Evolutionary conservation across 2,329 filamentous ascomycete species (phyloP), one percentile per base, ranked within the genome.

Genomic region (Ceratocystis variospora): DNA sequence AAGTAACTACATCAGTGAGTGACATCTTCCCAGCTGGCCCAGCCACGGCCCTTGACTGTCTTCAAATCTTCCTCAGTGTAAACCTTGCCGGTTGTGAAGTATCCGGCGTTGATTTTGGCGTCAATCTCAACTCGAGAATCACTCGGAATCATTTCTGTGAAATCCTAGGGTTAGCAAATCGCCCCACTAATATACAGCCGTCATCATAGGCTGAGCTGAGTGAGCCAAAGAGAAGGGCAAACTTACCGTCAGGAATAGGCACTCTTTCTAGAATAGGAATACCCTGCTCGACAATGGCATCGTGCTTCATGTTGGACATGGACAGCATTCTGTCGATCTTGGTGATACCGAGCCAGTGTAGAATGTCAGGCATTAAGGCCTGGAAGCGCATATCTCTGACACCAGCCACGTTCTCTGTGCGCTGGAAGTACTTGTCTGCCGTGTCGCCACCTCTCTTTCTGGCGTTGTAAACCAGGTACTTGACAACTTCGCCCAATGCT

Each of bases 311-410:
- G 77, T 87, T 90, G 73, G 71, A 71, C 94, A 97, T 97, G 78
- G 90, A 96, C 71, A 96, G 79, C 94, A 97, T 99, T 68, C 92
- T 83, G 75, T 99, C 94, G 73, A 99, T 97, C 81, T 97, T 97
- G 74, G 89, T 94, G 74, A 99, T 96, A 69, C 94, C 94, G 37
- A 99, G 83, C 94, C 94, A 97, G 77, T 97, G 94, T 65, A 97
- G 81, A 70, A 97, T 96, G 75, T 96, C 91, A 44, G 94, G 93
- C 94, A 97, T 97, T 65, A 99, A 80, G 33, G 93, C 93, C 79
- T 97, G 94, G 81, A 97, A 97, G 48, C 94, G 87, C 93, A 97
- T 97, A 71, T 86, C 88, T 76, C 96, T 96, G 70, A 97, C 93
- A 68, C 94, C 94, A 7, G 94, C 94, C 74, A 99, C 95, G 74